Evolutionary conservation across 2,329 filamentous ascomycete species (phyloP), one percentile per base, ranked within the genome.

Genomic region (Teratosphaeria pseudoeucalypti): DNA sequence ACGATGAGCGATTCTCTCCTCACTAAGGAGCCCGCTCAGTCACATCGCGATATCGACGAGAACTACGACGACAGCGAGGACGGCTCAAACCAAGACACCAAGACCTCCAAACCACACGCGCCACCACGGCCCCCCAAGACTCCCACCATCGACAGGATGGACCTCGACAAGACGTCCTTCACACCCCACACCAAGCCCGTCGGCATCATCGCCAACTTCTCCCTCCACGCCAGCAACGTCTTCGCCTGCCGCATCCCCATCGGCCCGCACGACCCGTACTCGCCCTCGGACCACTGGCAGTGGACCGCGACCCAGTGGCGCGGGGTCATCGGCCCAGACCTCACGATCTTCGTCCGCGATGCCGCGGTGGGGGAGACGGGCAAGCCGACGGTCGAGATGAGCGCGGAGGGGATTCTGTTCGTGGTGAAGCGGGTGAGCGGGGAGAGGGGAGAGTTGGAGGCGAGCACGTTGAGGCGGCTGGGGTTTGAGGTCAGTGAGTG

Each of bases 261-360:
- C 65, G 65, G 64, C 27, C 55, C 62, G 11, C 77, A 81, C 19
- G 91, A 95, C 70, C 79, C 81, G 6, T 96, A 95, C 72, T 82
- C 85, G 16, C 85, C 89, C 0, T 81, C 88, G n/a, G 91, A 95
- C 68, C 92, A 97, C 75, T 97, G 92, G 91, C 89, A 95, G 73
- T 97, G 92, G 92, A 90, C 94, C 79, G 92, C 92, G 39, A 92
- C 89, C 52, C 82, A 96, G 26, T 97, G 92, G 92, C 85, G 92
- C 10, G 90, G 90, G 10, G 88, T 89, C 58, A 81, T 92, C 1
- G 90, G 88, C 0, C 85, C 92, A 0, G 92, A 97, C 72, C 76
- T 92, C 54, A 88, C 88, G 1, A 79, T 94, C 32, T 90, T 88
- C 68, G 81, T 88, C 19, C 80, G 78, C 52, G 72, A 75, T 54